Percentiles rank a stretch among this genome's conserved stretches.
Evolutionary conservation across 371 early-diverging fungal genomes (phyloP).

Genomic region (Saksenaea vasiformis): DNA sequence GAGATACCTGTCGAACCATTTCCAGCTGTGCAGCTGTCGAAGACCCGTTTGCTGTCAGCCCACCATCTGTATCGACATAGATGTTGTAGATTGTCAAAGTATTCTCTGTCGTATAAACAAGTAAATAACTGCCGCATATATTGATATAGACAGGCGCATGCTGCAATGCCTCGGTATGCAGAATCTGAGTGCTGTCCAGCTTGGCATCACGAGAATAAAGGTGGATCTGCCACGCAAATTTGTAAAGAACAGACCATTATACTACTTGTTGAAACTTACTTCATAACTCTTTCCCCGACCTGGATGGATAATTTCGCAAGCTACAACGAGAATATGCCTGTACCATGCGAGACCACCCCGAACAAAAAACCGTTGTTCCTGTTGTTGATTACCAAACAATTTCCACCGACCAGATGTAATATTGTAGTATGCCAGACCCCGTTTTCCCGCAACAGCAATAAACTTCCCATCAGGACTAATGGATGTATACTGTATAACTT

Average conservation of each 20-base stretch:
- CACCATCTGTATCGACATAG: conserved; percentile 1
- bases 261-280: conserved; percentile 39
- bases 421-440: conserved; percentile 81
- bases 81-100: conserved; percentile 53
- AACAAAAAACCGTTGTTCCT: conserved; percentile 76
- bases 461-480: conserved; percentile 70
- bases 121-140: conserved; percentile 53
- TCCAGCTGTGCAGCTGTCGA: conserved; percentile 38
- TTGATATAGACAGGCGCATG: conserved; percentile 58
- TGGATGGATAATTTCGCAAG: conserved; percentile 48
- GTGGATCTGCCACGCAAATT: conserved; percentile 54
- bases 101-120: conserved; percentile 75
- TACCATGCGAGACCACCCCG: conserved; percentile 83
- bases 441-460: conserved; percentile 80
- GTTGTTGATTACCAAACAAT: conserved; percentile 82
- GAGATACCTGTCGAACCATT: conserved; percentile 63
- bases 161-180: conserved; percentile 55
- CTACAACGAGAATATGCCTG: conserved; percentile 69
- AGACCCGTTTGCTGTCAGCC: conserved; percentile 14
- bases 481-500: conserved; percentile 53
- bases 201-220: conserved; percentile 80
- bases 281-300: conserved; percentile 49
- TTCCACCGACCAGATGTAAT: conserved; percentile 79
- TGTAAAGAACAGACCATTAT: too few relatives aligned
- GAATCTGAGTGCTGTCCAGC: conserved; percentile 61